Conservation (phyloP, 768 basidiomycete species). For the Amanita pseudoporphyria region DNA sequence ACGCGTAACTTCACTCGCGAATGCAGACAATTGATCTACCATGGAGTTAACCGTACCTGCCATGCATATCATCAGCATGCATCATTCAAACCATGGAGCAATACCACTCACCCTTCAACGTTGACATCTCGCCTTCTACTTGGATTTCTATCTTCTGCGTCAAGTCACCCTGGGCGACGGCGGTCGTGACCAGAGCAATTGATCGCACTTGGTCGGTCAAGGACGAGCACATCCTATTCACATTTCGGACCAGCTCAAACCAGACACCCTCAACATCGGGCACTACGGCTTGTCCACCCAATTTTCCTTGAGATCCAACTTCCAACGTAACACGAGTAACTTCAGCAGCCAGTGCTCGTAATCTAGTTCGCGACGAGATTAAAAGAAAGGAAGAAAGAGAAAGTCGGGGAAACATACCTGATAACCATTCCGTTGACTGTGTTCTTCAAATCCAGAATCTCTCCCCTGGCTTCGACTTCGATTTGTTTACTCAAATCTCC, state of each 20-base stretch:
- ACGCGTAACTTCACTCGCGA: constrained; percentile 74
- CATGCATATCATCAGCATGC: neutral
- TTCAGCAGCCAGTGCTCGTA: constrained; percentile 66
- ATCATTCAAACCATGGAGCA: neutral
- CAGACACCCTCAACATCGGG: constrained; percentile 91
- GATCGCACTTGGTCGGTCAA: constrained; percentile 76
- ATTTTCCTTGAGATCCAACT: constrained; percentile 82
- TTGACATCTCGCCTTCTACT: constrained; percentile 79
- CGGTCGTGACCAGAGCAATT: constrained; percentile 79
- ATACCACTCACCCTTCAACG: constrained; percentile 43
- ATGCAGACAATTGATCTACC: constrained; percentile 84
- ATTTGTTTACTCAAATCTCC: constrained; percentile 89
- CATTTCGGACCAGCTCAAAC: constrained; percentile 73
- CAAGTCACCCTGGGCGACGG: constrained; percentile 85
- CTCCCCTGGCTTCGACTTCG: constrained; percentile 83
- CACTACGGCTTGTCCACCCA: constrained; percentile 83
- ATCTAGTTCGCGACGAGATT: neutral
- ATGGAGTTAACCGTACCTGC: constrained; percentile 80
- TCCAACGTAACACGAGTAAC: constrained; percentile 79
- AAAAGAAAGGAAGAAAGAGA: neutral
- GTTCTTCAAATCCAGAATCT: constrained; percentile 76
- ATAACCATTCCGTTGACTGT: constrained; percentile 55
- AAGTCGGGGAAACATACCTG: constrained; percentile 13
- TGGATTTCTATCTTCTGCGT: constrained; percentile 91
- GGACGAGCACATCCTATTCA: constrained; percentile 71